Conservation (phyloP, 2,329 filamentous ascomycete genomes). For the Aspergillus sergii region DNA sequence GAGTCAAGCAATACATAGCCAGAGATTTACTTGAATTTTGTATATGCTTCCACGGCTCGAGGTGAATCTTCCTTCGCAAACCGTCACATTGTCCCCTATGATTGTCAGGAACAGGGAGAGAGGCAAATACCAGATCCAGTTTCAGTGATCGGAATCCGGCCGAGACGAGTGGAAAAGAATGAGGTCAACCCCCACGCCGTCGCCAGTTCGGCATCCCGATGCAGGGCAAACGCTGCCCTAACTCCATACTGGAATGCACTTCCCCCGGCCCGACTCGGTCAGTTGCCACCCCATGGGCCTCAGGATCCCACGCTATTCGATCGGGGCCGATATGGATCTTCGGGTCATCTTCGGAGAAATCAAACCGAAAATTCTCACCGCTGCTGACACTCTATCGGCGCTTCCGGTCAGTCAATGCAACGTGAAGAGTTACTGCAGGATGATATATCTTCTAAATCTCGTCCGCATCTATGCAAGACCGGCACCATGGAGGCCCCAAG, state of each 20-base stretch:
- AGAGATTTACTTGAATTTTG: background rate
- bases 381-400: background rate
- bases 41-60: background rate
- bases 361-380: slow-evolving; percentile 1
- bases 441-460: background rate
- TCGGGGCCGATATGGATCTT: background rate
- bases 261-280: slow-evolving; percentile 5
- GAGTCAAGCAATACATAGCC: background rate
- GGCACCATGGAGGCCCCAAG: background rate
- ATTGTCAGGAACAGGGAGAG: background rate
- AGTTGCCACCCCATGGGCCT: slow-evolving; percentile 12
- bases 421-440: background rate
- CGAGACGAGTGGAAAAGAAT: slow-evolving; percentile 2
- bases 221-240: background rate
- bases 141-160: slow-evolving; percentile 5
- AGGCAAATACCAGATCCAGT: background rate
- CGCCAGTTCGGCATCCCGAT: slow-evolving; percentile 12
- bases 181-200: slow-evolving; percentile 9
- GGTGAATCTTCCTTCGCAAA: background rate
- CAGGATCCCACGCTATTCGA: background rate
- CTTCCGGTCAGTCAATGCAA: too few species aligned
- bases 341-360: slow-evolving; percentile 13
- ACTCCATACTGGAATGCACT: background rate
- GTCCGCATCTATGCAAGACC: background rate
- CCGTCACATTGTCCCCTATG: background rate